Evolutionary conservation across 2,329 filamentous ascomycete genomes (phyloP), one percentile per base, ranked within the genome.

Genomic region (Ascochyta koolunga): DNA sequence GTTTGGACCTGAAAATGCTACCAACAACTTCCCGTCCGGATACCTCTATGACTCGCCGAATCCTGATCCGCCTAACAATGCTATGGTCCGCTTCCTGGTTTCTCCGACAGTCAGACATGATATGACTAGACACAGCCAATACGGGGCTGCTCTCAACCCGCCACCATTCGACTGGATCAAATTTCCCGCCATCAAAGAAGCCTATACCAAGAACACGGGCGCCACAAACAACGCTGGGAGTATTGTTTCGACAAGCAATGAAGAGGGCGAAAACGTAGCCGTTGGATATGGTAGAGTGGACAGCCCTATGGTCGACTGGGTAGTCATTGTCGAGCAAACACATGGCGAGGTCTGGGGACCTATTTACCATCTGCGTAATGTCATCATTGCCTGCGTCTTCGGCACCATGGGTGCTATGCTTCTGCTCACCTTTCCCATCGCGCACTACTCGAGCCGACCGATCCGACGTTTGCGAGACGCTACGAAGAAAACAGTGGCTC

Each of bases 331-430:
- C 0, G 93, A 96, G 70, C 88, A 95, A 72, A 80, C 85, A 2
- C 85, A 86, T 58, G 72, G 72, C 19, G 92, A 96, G 74, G 90
- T 92, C 0, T 92, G 89, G 76, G 79, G 81, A 7, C 89, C 92
- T 0, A 92, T 96, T 52, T 76, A 80, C 24, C 86, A 85, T 18
- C 79, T 96, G n/a, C 86, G 90, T 18, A 87, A 88, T 41, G 90
- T 96, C 44, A 83, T 97, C 1, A 76, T 96, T 2, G 90, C 86
- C 5, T 96, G 91, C 57, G 89, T 96, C 0, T 96, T 96, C 70
- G 90, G 89, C 1, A 93, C 91, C 0, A 83, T 88, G 11, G 92
- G 88, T 0, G 80, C 89, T 4, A 83, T 96, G 45, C 71, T 92
- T 3, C 58, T 96, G 8, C 71, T 96, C 1, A 82, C 91, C 2